Conservation (phyloP, 768 basidiomycete species). For the Rhodotorula kratochvilovae region DNA sequence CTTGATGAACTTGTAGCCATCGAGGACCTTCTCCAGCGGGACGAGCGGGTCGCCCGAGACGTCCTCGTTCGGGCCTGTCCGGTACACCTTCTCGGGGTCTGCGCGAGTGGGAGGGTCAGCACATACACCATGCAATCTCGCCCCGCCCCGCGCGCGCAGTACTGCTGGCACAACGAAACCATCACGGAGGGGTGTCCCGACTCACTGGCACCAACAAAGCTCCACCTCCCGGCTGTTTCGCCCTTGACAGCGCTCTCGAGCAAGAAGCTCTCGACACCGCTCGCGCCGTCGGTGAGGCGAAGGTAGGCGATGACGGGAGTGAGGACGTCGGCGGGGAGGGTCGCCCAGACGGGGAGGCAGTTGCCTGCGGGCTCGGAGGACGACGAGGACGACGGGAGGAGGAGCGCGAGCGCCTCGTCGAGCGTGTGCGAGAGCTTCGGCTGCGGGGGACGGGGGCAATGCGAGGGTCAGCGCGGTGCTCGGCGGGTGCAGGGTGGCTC, state of each 20-base stretch:
- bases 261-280: slow-evolving; percentile 68
- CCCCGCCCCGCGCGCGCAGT: not conserved
- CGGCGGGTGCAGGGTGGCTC: not conserved
- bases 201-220: slow-evolving; percentile 90
- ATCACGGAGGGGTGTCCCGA: not conserved
- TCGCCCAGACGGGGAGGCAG: slow-evolving; percentile 84
- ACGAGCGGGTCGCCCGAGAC: slow-evolving; percentile 75
- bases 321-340: slow-evolving; percentile 89
- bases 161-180: no score
- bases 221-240: slow-evolving; percentile 86
- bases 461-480: not conserved
- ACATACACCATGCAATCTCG: no score
- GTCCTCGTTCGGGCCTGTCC: slow-evolving; percentile 79
- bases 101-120: not conserved
- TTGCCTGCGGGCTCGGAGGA: slow-evolving; percentile 59
- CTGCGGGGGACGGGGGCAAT: not conserved
- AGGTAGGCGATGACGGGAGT: slow-evolving; percentile 97
- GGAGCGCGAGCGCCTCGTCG: slow-evolving; percentile 21
- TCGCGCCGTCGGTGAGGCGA: slow-evolving; percentile 64
- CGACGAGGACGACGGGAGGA: slow-evolving; percentile 24
- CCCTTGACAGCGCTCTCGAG: slow-evolving; percentile 88
- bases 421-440: slow-evolving; percentile 31
- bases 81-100: slow-evolving; percentile 92
- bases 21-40: slow-evolving; percentile 76
- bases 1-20: slow-evolving; percentile 80